A percentile compares a stretch with the other conserved stretches of the same genome.
These are phyloP conservation scores for Sphagnum magellanicum DNA, from an alignment of 228 moss, liverwort and hornwort genomes.

Conservation along the genomic window DNA sequence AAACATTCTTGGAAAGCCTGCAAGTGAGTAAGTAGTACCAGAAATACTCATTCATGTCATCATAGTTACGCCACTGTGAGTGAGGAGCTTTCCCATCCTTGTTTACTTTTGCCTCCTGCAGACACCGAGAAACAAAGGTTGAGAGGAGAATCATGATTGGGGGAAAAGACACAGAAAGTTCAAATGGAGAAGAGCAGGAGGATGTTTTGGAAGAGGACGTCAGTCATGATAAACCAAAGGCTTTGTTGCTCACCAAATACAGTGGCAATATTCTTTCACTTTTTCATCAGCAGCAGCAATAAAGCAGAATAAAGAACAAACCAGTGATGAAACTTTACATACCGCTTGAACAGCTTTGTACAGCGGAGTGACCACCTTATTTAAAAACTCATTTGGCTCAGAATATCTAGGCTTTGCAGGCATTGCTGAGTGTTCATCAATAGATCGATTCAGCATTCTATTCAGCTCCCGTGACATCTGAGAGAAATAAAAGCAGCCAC, in stretches of 20 bases:
- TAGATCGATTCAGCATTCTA: conserved; percentile 37
- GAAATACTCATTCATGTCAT: conserved; percentile 93
- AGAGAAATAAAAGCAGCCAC: background rate
- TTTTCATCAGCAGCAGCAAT: background rate
- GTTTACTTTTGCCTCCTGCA: conserved; percentile 74
- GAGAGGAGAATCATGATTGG: too few relatives aligned
- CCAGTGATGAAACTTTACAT: conserved; percentile 18
- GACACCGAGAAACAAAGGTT: background rate
- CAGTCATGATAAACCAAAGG: too few relatives aligned
- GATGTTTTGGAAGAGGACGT: too few relatives aligned
- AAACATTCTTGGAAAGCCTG: too few relatives aligned
- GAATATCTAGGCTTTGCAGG: conserved; percentile 30
- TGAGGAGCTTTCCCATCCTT: conserved; percentile 60
- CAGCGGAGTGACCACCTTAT: conserved; percentile 60
- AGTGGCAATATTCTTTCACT: too few relatives aligned
- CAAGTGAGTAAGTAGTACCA: conserved; percentile 32
- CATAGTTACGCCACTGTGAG: conserved; percentile 94
- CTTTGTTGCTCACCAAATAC: too few relatives aligned
- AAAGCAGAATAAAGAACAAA: background rate
- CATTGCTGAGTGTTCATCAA: conserved; percentile 27
- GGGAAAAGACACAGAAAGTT: too few relatives aligned
- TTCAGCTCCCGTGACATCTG: conserved; percentile 85
- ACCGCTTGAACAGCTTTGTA: conserved; percentile 72
- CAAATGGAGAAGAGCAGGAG: too few relatives aligned
- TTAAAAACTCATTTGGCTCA: conserved; percentile 53